phyloP scores from a whole-genome alignment of 2,329 filamentous ascomycete species.

The Claviceps paspali region DNA sequence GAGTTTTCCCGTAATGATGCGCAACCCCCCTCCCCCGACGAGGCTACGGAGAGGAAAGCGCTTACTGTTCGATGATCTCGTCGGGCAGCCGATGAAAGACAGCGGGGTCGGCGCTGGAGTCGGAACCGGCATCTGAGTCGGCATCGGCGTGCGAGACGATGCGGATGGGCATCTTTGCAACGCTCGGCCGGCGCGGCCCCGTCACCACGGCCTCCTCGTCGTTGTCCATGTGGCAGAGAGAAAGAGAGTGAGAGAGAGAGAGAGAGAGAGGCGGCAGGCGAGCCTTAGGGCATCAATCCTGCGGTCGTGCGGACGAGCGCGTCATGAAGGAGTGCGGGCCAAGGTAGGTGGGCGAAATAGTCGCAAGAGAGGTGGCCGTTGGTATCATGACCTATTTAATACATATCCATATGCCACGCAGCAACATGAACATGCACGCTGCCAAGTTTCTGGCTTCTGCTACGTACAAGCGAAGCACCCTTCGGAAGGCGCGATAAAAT shows the following conservation, averaged over 20 bases:
- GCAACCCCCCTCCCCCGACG: too few species aligned
- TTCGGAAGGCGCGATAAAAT: too few species aligned
- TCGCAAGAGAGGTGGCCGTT: neutral
- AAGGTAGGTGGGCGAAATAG: too few species aligned
- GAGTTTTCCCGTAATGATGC: too few species aligned
- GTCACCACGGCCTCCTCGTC: conserved; percentile 15
- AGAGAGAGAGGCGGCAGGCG: neutral
- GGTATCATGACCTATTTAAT: too few species aligned
- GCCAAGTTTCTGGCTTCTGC: too few species aligned
- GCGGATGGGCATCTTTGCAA: conserved; percentile 18
- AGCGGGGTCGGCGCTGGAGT: conserved; percentile 6
- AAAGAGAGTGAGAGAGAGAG: conserved; percentile 3
- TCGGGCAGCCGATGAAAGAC: conserved; percentile 44
- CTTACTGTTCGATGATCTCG: conserved; percentile 56
- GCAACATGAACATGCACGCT: too few species aligned
- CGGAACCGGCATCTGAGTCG: conserved; percentile 9
- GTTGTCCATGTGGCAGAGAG: conserved; percentile 14
- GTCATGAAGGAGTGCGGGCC: neutral
- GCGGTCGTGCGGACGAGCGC: neutral
- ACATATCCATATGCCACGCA: too few species aligned
- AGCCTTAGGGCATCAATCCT: neutral
- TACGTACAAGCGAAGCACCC: too few species aligned
- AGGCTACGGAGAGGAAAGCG: neutral
- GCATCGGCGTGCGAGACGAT: conserved; percentile 12
- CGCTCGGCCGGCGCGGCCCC: conserved; percentile 17